Percentiles rank a stretch among this genome's conserved stretches.
Evolutionary conservation across 2,329 filamentous ascomycete genomes (phyloP).

Genomic region (Fusarium guadeloupense): DNA sequence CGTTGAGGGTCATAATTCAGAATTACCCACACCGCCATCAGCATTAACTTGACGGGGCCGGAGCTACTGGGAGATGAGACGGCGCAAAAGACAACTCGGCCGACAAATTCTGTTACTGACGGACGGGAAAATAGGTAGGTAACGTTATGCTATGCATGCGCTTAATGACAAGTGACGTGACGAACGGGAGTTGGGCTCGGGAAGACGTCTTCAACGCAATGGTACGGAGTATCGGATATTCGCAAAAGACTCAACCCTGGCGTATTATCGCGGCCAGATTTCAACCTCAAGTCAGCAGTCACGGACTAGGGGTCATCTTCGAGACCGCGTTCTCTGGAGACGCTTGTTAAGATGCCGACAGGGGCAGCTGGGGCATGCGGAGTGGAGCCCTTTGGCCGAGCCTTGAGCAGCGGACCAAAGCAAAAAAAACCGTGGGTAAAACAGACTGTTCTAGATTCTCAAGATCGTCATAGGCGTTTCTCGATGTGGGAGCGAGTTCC

Average conservation of each 20-base stretch:
- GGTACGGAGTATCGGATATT: neutral
- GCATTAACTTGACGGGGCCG: neutral
- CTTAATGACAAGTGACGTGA: neutral
- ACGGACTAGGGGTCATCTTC: constrained; percentile 25
- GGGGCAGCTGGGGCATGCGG: constrained; percentile 23
- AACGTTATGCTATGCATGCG: neutral
- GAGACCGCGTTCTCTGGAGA: constrained; percentile 32
- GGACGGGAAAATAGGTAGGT: neutral
- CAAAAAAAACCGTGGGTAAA: constrained; percentile 15
- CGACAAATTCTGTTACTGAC: constrained; percentile 7
- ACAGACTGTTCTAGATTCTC: constrained; percentile 41
- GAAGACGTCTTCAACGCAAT: neutral
- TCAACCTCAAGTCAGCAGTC: constrained; percentile 16
- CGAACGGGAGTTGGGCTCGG: neutral
- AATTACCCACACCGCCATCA: constrained; percentile 25
- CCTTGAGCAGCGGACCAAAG: constrained; percentile 15
- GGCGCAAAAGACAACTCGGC: constrained; percentile 11
- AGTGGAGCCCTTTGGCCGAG: constrained; percentile 4
- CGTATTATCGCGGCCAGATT: constrained; percentile 12
- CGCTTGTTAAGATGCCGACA: constrained; percentile 13
- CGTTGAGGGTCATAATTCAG: neutral
- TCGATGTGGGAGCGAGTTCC: constrained; percentile 38
- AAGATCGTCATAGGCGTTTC: constrained; percentile 42
- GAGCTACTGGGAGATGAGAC: neutral
- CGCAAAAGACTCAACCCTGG: neutral